Conservation (phyloP, 805 yeast species). For the Candida yuanshanica region DNA sequence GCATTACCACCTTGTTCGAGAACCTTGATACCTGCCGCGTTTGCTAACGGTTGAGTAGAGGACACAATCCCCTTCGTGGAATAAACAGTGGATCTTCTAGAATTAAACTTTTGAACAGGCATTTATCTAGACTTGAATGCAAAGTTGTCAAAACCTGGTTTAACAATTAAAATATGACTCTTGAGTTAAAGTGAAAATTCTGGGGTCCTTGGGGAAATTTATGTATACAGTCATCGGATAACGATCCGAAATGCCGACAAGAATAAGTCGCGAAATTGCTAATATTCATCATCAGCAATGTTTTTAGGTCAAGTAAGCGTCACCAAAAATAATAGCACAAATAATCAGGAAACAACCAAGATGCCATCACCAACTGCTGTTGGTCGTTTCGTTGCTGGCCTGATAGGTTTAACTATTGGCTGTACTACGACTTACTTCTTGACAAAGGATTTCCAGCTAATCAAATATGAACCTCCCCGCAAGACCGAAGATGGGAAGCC, state of each 20-base stretch:
- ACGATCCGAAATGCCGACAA: too few relatives aligned
- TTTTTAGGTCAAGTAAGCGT: too few relatives aligned
- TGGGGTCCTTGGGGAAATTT: too few relatives aligned
- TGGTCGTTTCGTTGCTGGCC: conserved; percentile 14
- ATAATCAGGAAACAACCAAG: neutral
- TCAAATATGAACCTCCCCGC: conserved; percentile 36
- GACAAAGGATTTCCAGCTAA: conserved; percentile 24
- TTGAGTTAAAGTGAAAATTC: too few relatives aligned
- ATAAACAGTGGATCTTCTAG: conserved; percentile 70
- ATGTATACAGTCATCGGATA: too few relatives aligned
- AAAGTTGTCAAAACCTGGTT: too few relatives aligned
- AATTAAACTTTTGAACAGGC: conserved; percentile 29
- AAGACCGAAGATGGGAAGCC: conserved; percentile 34
- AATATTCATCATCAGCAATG: too few relatives aligned
- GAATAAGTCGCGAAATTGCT: too few relatives aligned
- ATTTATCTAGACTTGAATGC: neutral
- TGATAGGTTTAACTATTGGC: conserved; percentile 15
- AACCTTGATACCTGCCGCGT: conserved; percentile 64
- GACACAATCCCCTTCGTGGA: conserved; percentile 69
- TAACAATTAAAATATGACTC: too few relatives aligned
- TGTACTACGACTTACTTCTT: conserved; percentile 11
- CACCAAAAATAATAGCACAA: neutral
- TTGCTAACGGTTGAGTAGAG: conserved; percentile 72
- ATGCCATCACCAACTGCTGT: conserved; percentile 8
- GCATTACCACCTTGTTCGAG: conserved; percentile 70